phyloP scores from a whole-genome alignment of 2,329 filamentous ascomycete species.

The Chaetothyriales sp. region DNA sequence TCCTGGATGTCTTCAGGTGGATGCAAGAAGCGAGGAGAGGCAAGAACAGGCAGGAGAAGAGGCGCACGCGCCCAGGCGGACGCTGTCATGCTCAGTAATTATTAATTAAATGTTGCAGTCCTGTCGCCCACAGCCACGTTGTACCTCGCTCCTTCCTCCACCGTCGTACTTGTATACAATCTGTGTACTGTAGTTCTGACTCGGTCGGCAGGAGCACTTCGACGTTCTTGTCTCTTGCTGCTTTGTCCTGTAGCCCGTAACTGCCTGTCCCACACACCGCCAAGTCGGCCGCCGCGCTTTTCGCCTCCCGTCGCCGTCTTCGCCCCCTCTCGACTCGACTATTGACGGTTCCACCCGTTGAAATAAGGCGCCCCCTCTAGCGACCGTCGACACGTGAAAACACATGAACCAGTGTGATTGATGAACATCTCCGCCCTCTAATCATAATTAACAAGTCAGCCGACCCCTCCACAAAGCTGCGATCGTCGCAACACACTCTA shows the following conservation, averaged over 20 bases:
- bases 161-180: neutral
- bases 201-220: neutral
- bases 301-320: neutral
- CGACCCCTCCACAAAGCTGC: constrained; percentile 88
- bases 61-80: no score
- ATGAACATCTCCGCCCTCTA: constrained; percentile 18
- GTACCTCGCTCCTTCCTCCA: neutral
- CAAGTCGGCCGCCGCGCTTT: neutral
- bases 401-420: neutral
- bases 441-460: constrained; percentile 91
- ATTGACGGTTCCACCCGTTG: neutral
- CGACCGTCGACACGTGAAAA: neutral
- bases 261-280: neutral
- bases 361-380: neutral
- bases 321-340: neutral
- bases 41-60: neutral
- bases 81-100: neutral
- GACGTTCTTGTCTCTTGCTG: neutral
- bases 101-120: neutral
- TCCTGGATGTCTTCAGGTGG: neutral
- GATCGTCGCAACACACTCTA: constrained; percentile 19
- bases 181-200: neutral
- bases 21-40: neutral
- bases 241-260: neutral
- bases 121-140: neutral